phyloP scores from a whole-genome alignment of 106 monocot genomes.

The Alisma plantagoaquatica region DNA sequence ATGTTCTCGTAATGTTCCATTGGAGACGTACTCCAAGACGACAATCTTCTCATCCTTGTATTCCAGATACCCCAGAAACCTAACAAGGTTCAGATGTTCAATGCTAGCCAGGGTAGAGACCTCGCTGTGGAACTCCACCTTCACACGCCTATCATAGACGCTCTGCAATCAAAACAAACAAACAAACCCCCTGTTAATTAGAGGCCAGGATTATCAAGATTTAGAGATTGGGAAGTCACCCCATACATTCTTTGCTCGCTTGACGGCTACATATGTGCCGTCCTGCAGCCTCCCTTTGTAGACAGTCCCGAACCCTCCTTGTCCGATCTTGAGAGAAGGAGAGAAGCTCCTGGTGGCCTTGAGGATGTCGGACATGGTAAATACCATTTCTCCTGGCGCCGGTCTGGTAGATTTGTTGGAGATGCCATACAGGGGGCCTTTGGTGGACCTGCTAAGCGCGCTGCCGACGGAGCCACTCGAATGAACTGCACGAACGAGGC shows the following conservation, averaged over 20 bases:
- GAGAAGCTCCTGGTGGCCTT: conserved; percentile 69
- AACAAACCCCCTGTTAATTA: too few relatives aligned
- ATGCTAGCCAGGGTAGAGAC: conserved; percentile 42
- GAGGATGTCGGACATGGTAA: conserved; percentile 38
- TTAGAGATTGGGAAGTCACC: too few relatives aligned
- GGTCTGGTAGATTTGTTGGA: neutral
- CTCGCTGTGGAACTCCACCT: conserved; percentile 50
- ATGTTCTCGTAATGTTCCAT: conserved; percentile 73
- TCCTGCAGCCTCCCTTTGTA: conserved; percentile 51
- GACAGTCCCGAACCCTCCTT: conserved; percentile 72
- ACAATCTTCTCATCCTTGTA: conserved; percentile 51
- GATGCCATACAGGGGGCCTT: too few relatives aligned
- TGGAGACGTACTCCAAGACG: conserved; percentile 59
- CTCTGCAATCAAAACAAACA: too few relatives aligned
- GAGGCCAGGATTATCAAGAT: too few relatives aligned
- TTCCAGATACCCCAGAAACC: conserved; percentile 47
- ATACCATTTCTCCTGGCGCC: conserved; percentile 6
- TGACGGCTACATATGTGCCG: conserved; percentile 55
- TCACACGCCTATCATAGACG: conserved; percentile 19
- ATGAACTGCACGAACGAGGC: too few relatives aligned
- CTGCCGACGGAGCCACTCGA: too few relatives aligned
- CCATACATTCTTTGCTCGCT: conserved; percentile 80
- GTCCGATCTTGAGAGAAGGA: conserved; percentile 43
- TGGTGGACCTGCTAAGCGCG: too few relatives aligned
- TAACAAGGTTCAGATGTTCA: conserved; percentile 63